Percentiles rank a stretch among this genome's conserved stretches.
Conservation (phyloP, 441 rosid genomes). For the Erodium texanum region DNA sequence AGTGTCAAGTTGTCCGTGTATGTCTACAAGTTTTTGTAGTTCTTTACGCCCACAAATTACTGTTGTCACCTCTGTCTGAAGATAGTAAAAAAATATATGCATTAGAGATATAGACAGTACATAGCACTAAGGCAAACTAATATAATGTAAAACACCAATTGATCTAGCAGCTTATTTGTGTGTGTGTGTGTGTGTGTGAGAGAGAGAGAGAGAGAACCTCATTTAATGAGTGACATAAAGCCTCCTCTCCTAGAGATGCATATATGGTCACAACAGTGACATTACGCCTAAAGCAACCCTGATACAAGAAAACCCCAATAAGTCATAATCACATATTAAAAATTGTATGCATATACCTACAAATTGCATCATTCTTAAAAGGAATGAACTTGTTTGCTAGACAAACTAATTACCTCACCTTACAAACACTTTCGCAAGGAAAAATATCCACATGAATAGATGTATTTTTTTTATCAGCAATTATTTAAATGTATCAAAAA, state of each 20-base stretch:
- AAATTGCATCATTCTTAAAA: background rate
- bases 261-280: conserved; percentile 86
- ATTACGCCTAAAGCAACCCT: conserved; percentile 92
- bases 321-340: conserved; percentile 5
- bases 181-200: background rate
- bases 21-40: conserved; percentile 65
- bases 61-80: conserved; percentile 88
- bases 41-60: conserved; percentile 88
- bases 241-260: conserved; percentile 89
- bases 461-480: no score
- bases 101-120: background rate
- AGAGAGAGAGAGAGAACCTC: conserved; percentile 46
- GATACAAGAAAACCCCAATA: conserved; percentile 20
- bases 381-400: background rate
- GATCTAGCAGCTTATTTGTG: background rate
- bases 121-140: background rate
- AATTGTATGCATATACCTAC: background rate
- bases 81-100: conserved; percentile 12
- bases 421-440: background rate
- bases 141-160: background rate
- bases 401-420: background rate
- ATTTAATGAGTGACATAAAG: conserved; percentile 84
- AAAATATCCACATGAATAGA: background rate
- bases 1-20: conserved; percentile 80
- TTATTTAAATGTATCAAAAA: no score